Conservation (phyloP, 306 rosid species). For the Adenanthera pavonina region DNA sequence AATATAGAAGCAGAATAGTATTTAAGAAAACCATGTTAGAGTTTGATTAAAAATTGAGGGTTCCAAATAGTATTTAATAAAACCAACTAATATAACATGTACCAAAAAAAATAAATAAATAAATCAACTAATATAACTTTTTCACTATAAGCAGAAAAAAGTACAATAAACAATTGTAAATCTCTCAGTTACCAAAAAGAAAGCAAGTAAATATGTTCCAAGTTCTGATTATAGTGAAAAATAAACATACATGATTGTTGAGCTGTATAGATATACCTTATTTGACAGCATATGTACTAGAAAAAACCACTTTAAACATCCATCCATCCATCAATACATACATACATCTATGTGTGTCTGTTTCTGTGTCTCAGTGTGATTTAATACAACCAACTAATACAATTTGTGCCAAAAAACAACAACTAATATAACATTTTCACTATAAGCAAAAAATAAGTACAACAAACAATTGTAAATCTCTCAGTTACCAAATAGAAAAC, state of each 20-base stretch:
- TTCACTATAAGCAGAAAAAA: conserved; percentile 15
- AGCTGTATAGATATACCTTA: conserved; percentile 21
- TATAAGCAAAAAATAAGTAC: conserved; percentile 26
- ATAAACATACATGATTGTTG: background rate
- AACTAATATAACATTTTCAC: background rate
- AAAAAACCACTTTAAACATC: conserved; percentile 28
- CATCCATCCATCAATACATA: background rate
- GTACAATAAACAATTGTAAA: conserved; percentile 21
- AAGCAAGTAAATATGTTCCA: conserved; percentile 14
- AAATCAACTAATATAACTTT: conserved; percentile 10
- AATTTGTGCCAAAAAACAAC: background rate
- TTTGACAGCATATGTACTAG: conserved; percentile 21
- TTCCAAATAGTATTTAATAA: background rate
- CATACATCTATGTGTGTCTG: too few species aligned
- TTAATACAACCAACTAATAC: background rate
- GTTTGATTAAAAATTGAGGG: conserved; percentile 4
- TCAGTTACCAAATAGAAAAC: conserved; percentile 12
- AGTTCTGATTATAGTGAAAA: conserved; percentile 17
- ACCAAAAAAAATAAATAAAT: too few species aligned
- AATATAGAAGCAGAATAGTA: background rate
- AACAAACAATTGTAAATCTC: conserved; percentile 1
- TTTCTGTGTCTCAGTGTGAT: too few species aligned
- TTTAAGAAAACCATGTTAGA: background rate
- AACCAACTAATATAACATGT: conserved; percentile 5
- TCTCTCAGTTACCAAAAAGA: background rate